phyloP scores from a whole-genome alignment of 768 basidiomycete species.

The Pleurotus citrinopileatus region DNA sequence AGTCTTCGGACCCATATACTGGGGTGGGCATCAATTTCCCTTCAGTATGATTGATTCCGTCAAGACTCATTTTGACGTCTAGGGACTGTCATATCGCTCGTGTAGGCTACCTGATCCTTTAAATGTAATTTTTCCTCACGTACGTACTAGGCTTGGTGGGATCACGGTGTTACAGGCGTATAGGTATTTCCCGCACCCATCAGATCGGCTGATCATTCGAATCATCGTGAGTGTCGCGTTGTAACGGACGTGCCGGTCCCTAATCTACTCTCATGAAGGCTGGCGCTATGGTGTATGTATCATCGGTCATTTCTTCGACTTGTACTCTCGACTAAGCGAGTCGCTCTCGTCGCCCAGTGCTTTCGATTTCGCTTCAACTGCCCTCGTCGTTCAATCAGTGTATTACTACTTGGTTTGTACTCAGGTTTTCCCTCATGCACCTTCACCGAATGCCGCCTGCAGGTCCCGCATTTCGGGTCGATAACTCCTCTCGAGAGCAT shows the following conservation, averaged over 20 bases:
- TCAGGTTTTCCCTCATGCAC: not conserved
- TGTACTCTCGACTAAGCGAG: not conserved
- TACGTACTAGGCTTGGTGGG: constrained; percentile 30
- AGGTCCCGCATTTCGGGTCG: constrained; percentile 47
- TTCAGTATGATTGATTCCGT: not conserved
- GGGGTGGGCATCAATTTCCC: constrained; percentile 18
- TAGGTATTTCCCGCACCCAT: constrained; percentile 31
- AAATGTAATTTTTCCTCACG: not conserved
- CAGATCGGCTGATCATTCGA: constrained; percentile 26
- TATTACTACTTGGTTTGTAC: constrained; percentile 40
- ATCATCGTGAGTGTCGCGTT: constrained; percentile 29
- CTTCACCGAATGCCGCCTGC: not conserved
- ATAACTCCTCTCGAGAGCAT: too few relatives aligned
- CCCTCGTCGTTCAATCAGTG: constrained; percentile 39
- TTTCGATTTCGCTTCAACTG: constrained; percentile 36
- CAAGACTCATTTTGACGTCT: not conserved
- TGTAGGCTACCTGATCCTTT: constrained; percentile 16
- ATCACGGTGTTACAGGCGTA: constrained; percentile 40
- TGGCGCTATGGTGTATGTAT: constrained; percentile 17
- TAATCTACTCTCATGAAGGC: constrained; percentile 12
- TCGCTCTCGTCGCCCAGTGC: constrained; percentile 16
- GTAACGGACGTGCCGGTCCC: too few relatives aligned
- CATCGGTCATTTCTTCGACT: not conserved
- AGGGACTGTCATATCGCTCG: constrained; percentile 27
- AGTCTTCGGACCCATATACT: constrained; percentile 30